phyloP scores from a whole-genome alignment of 176 grass and related monocot genomes.

The Leersia perrieri region DNA sequence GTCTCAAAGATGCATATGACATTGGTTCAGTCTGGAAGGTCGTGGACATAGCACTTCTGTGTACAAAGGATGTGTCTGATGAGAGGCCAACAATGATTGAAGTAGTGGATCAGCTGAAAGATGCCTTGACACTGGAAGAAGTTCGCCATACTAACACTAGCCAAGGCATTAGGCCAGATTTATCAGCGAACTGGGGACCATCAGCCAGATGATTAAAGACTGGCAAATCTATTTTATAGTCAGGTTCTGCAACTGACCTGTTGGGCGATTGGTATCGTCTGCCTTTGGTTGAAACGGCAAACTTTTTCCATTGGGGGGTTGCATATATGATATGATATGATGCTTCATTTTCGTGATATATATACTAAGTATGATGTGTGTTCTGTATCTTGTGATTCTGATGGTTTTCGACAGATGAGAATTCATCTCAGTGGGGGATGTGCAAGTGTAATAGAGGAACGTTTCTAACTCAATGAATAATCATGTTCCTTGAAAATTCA shows the following conservation, averaged over 20 bases:
- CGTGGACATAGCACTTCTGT: slow-evolving; percentile 9
- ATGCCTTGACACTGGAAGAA: slow-evolving; percentile 6
- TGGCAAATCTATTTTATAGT: too few species aligned
- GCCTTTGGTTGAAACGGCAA: too few species aligned
- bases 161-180: not conserved
- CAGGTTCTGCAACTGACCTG: too few species aligned
- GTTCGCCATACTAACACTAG: not conserved
- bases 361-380: too few species aligned
- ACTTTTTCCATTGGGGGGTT: too few species aligned
- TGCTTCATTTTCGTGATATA: too few species aligned
- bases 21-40: slow-evolving; percentile 33
- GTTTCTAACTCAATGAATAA: not conserved
- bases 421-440: not conserved
- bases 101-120: slow-evolving; percentile 10
- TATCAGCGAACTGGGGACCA: too few species aligned
- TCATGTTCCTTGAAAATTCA: not conserved
- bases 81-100: slow-evolving; percentile 31
- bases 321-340: too few species aligned
- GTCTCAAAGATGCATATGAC: not conserved
- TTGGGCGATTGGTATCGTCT: too few species aligned
- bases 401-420: too few species aligned
- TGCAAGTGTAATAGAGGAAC: not conserved
- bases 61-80: not conserved
- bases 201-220: too few species aligned
- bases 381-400: too few species aligned